Evolutionary conservation across 169 alveolate genomes (phyloP), one percentile per base, ranked within the genome.

Genomic region (Plasmodium blacklocki): DNA sequence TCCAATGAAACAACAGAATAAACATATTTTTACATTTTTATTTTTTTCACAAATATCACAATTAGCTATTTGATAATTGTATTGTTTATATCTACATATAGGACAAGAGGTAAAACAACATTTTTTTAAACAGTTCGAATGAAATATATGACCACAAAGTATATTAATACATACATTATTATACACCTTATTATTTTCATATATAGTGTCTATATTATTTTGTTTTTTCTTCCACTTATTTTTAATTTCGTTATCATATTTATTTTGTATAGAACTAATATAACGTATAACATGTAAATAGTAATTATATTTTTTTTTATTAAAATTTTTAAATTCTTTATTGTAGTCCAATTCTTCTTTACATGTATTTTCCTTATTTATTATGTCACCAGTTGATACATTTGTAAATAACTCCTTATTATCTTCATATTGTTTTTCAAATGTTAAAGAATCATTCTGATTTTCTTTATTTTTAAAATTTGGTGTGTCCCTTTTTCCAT

Each of bases 21-120:
- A 63, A 45, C 89, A 76, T 26, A 76, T 76, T 76, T 76, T 76
- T 15, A 67, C 39, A 64, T 76, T 64, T 3, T 64, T 43, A 49
- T 62, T 76, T 64, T 64, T 76, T 43, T 76, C 75, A 49, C 89
- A 76, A 47, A 76, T 68, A 63, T 76, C 76, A 19, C 89, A 76
- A 76, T 64, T 76, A 21, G 89, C 89, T 76, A 76, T 64, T 70
- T 76, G 67, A 76, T 76, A 76, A 64, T 76, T 76, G 43, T 76
- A 76, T 68, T 76, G 89, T 43, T 76, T 76, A 76, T 76, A 76
- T 58, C 89, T 29, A 18, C 89, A 76, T 29, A 76, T 76, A 6
- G 89, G 89, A 23, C 89, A 76, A 15, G 89, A 76, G 0, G 89
- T 76, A 21, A 76, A 76, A 39, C 89, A 76, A 47, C 89, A 76